These are phyloP conservation scores for Colletotrichum lindemuthianum DNA, from an alignment of 2,329 filamentous ascomycete species.

Conservation along the genomic window DNA sequence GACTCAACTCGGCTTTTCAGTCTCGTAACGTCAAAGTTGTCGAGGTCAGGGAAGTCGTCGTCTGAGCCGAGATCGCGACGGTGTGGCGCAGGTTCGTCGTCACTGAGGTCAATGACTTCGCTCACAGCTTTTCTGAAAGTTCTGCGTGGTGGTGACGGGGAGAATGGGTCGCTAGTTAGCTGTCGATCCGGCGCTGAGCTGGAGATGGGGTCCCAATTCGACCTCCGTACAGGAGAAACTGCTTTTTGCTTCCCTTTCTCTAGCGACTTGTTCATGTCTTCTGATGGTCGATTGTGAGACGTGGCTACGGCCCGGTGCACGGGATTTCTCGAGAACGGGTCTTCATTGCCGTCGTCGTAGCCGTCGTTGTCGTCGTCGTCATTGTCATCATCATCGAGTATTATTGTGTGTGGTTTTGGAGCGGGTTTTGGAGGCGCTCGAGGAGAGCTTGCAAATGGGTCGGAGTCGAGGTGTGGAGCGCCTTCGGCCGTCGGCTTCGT, in stretches of 20 bases:
- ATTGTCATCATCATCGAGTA: conserved; percentile 26
- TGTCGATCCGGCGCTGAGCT: conserved; percentile 59
- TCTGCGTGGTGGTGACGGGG: conserved; percentile 16
- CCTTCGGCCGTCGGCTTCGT: neutral
- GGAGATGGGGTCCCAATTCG: conserved; percentile 62
- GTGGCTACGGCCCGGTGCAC: neutral
- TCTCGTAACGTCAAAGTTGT: conserved; percentile 50
- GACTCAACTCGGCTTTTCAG: conserved; percentile 35
- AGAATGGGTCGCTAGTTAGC: conserved; percentile 18
- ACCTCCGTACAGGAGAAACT: conserved; percentile 39
- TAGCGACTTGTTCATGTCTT: neutral
- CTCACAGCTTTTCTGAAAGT: conserved; percentile 7
- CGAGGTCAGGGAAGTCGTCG: conserved; percentile 61
- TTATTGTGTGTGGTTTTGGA: conserved; percentile 7
- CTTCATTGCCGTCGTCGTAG: conserved; percentile 12
- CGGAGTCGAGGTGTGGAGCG: conserved; percentile 14
- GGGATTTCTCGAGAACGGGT: conserved; percentile 11
- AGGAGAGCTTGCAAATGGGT: conserved; percentile 41
- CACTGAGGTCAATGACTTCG: conserved; percentile 49
- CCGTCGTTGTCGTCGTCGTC: conserved; percentile 29
- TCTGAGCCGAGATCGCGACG: conserved; percentile 44
- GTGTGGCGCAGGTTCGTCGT: conserved; percentile 32
- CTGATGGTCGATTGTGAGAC: neutral
- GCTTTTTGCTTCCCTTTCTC: conserved; percentile 26
- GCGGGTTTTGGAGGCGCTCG: conserved; percentile 6